phyloP scores from a whole-genome alignment of 106 monocot species.

The Triglochin maritima region DNA sequence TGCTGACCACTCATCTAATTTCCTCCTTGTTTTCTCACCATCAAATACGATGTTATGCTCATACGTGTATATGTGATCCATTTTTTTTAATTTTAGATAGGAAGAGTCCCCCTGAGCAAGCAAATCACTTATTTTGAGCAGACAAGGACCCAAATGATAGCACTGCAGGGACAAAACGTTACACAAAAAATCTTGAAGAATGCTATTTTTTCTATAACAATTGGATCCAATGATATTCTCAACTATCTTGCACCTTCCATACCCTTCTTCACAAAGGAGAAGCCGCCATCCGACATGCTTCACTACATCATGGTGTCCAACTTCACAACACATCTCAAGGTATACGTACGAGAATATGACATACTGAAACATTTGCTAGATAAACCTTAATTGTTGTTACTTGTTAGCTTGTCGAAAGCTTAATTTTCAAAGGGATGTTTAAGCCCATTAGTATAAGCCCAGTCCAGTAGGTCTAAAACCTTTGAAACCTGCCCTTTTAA shows the following conservation, averaged over 20 bases:
- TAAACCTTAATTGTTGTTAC: too few relatives aligned
- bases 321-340: constrained; percentile 41
- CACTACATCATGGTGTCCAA: constrained; percentile 41
- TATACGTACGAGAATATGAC: not conserved
- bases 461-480: too few relatives aligned
- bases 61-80: too few relatives aligned
- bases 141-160: constrained; percentile 18
- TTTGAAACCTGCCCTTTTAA: too few relatives aligned
- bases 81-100: constrained; percentile 11
- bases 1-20: not conserved
- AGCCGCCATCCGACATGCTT: constrained; percentile 12
- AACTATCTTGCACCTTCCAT: constrained; percentile 36
- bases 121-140: constrained; percentile 42
- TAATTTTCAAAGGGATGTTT: too few relatives aligned
- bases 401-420: too few relatives aligned
- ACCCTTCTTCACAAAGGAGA: constrained; percentile 24
- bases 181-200: constrained; percentile 21
- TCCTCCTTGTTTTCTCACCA: not conserved
- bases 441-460: too few relatives aligned
- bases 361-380: not conserved
- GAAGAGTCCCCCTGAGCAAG: constrained; percentile 28
- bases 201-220: constrained; percentile 26
- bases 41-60: not conserved
- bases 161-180: constrained; percentile 18
- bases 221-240: constrained; percentile 44